Evolutionary conservation across 192 early-diverging fungal species (phyloP).

Genomic region (Lobosporangium transversale): DNA sequence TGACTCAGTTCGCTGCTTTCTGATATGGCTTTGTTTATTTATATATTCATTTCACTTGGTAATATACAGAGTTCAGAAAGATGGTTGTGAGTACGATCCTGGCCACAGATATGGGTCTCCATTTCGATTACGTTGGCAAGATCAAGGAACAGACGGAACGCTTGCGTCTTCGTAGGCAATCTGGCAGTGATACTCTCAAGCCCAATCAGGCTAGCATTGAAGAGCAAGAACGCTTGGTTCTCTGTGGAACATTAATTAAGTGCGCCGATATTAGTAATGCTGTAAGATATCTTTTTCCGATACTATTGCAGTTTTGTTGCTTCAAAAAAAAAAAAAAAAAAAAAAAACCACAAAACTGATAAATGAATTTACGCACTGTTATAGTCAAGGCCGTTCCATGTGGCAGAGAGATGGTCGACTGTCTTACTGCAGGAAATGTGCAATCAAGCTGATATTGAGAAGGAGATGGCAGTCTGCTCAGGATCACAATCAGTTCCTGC

Average conservation of each 20-base stretch:
- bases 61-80: conserved; percentile 76
- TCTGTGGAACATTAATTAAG: conserved; percentile 80
- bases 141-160: conserved; percentile 70
- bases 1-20: too few species aligned
- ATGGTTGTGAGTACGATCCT: conserved; percentile 76
- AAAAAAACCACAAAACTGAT: too few species aligned
- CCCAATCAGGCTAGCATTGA: conserved; percentile 54
- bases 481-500: conserved; percentile 57
- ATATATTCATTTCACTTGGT: too few species aligned
- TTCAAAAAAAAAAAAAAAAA: too few species aligned
- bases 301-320: not conserved
- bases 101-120: conserved; percentile 85
- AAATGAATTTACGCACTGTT: not conserved
- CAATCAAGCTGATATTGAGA: conserved; percentile 78
- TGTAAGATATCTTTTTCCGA: conserved; percentile 30
- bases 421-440: conserved; percentile 76
- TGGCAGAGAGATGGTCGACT: conserved; percentile 74
- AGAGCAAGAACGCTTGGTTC: conserved; percentile 67
- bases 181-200: conserved; percentile 53
- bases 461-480: conserved; percentile 62
- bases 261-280: conserved; percentile 87
- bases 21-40: too few species aligned
- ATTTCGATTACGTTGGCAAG: conserved; percentile 80
- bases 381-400: conserved; percentile 74
- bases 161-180: conserved; percentile 48